phyloP scores from a whole-genome alignment of 2,329 filamentous ascomycete species.

The Fusarium brevicatenulatum region DNA sequence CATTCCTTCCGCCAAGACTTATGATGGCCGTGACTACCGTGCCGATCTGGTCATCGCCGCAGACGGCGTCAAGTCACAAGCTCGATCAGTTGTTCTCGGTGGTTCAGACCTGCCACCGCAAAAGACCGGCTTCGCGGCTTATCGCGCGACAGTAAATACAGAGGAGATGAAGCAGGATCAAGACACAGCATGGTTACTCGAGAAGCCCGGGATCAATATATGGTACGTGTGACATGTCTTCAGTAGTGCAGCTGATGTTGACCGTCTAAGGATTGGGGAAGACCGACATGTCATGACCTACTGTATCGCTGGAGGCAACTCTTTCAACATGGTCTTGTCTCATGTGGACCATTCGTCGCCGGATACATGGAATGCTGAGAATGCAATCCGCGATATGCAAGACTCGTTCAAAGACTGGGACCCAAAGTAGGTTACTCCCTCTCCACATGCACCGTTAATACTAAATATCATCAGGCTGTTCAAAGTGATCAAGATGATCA shows the following conservation, averaged over 20 bases:
- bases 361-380: neutral
- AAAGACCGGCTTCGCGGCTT: neutral
- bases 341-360: neutral
- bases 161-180: neutral
- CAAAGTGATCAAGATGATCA: constrained; percentile 4
- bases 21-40: neutral
- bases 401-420: neutral
- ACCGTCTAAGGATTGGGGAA: neutral
- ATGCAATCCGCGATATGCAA: neutral
- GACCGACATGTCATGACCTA: constrained; percentile 11
- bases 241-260: fast-evolving
- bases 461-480: neutral
- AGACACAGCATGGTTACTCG: neutral
- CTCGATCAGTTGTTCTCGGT: neutral
- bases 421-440: neutral
- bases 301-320: neutral
- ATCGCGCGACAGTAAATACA: neutral
- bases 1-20: neutral
- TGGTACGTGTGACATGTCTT: neutral
- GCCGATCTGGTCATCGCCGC: neutral
- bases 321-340: constrained; percentile 9
- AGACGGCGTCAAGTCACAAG: constrained; percentile 2
- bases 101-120: neutral
- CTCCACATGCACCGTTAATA: fast-evolving
- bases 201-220: neutral